phyloP scores from a whole-genome alignment of 345 rosid species.

The Citrus hindsii region DNA sequence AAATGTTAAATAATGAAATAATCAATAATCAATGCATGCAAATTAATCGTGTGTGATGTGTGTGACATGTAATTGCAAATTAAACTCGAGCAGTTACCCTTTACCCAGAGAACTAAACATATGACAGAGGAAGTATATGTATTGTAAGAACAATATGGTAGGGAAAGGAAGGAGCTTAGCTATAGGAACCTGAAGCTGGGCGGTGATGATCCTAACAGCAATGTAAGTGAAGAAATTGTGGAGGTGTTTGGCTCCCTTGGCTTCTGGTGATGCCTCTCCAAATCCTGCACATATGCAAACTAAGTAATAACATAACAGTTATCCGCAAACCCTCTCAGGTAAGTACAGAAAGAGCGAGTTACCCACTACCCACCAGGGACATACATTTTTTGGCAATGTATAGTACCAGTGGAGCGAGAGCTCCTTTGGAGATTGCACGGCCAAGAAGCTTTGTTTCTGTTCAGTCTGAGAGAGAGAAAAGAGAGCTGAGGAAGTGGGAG shows the following conservation, averaged over 20 bases:
- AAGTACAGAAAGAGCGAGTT: not conserved
- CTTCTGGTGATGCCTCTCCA: slow-evolving; percentile 93
- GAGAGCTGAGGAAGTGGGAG: slow-evolving; percentile 28
- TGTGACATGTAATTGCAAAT: too few species aligned
- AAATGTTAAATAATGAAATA: slow-evolving; percentile 7
- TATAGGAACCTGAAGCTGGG: slow-evolving; percentile 72
- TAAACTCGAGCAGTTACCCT: too few species aligned
- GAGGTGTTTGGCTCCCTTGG: slow-evolving; percentile 66
- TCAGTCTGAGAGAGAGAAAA: slow-evolving; percentile 17
- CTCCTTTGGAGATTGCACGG: slow-evolving; percentile 14
- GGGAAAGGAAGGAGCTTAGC: not conserved
- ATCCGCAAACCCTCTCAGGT: not conserved
- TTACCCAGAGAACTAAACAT: not conserved
- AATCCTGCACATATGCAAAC: slow-evolving; percentile 37
- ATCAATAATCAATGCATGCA: too few species aligned
- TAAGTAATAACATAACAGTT: not conserved
- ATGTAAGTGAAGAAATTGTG: slow-evolving; percentile 72
- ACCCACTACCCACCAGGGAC: slow-evolving; percentile 46
- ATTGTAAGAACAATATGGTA: not conserved
- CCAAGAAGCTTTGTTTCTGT: slow-evolving; percentile 11
- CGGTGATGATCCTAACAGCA: slow-evolving; percentile 69
- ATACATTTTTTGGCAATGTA: slow-evolving; percentile 56
- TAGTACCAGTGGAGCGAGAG: slow-evolving; percentile 22
- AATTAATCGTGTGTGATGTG: too few species aligned
- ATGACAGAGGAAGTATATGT: too few species aligned